These are phyloP conservation scores for Withania somnifera DNA, from an alignment of 305 asterid genomes.

Conservation along the genomic window DNA sequence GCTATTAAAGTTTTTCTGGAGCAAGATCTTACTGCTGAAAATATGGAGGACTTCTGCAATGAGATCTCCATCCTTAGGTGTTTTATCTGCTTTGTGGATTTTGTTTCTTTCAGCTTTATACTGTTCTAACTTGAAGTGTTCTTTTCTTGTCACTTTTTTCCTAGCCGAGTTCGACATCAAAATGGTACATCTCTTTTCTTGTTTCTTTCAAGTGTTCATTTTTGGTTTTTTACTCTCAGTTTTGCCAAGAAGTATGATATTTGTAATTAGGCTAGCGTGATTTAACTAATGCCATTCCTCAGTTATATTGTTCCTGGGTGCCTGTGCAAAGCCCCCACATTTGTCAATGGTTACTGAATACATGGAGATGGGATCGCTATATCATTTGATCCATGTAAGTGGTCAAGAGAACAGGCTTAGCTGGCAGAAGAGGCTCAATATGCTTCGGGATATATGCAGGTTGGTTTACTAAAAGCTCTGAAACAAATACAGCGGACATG, in stretches of 20 bases:
- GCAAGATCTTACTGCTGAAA: slow-evolving; percentile 98
- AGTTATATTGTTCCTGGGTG: slow-evolving; percentile 97
- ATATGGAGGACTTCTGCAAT: slow-evolving; percentile 98
- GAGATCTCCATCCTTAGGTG: slow-evolving; percentile 94
- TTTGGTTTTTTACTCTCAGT: neutral
- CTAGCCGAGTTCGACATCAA: slow-evolving; percentile 98
- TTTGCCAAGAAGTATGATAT: neutral
- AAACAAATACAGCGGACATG: neutral
- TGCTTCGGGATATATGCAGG: slow-evolving; percentile 99
- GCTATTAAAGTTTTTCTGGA: slow-evolving; percentile 94
- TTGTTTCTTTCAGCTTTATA: slow-evolving; percentile 9
- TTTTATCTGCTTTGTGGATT: neutral
- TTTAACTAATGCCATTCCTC: slow-evolving; percentile 4
- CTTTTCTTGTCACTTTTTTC: slow-evolving; percentile 18
- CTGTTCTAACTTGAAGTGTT: slow-evolving; percentile 18
- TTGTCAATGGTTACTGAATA: slow-evolving; percentile 90
- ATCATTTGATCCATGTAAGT: slow-evolving; percentile 78
- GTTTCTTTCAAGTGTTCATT: neutral
- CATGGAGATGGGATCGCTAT: slow-evolving; percentile 98
- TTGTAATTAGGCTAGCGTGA: neutral
- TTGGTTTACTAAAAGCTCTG: slow-evolving; percentile 13
- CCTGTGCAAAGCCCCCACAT: slow-evolving; percentile 91
- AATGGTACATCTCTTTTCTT: slow-evolving; percentile 58
- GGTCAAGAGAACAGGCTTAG: slow-evolving; percentile 85
- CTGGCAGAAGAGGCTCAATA: slow-evolving; percentile 85